Base-by-base conservation (phyloP, 225 moss, liverwort and hornwort genomes). In the Rhytidiadelphus loreus region DNA sequence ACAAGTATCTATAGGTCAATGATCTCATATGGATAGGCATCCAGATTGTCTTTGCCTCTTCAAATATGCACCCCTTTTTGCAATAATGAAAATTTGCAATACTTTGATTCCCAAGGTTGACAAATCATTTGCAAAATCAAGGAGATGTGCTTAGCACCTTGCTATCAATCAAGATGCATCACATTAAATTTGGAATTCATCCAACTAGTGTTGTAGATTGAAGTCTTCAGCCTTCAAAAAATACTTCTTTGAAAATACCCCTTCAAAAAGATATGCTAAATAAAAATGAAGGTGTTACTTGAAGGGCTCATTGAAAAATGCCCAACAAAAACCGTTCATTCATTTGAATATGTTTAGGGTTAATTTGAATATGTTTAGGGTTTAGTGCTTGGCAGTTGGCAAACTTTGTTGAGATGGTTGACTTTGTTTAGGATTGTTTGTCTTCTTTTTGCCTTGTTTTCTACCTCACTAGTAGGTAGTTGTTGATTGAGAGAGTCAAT, bases 301-400 rank as follows among this genome's bases (percentile, higher is more conserved):
- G 9, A 43, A 72, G 28, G 44, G 3, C 28, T 72, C 0, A 0
- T 44, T 10, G 44, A 72, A 72, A 44, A 43, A 26, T 43, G 9
- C 9, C 0, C 0, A 0, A 41, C 8, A 20, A 43, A 71, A 72
- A 44, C 0, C 16, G 1, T 44, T 72, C 10, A 16, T 44, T 44
- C 6, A 44, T 44, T 16, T 0, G 23, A n/a, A n/a, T n/a, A n/a
- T n/a, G n/a, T n/a, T n/a, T n/a, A n/a, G n/a, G n/a, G n/a, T 2
- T 39, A 28, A 72, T 44, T 72, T 28, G 26, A 72, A 16, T 44
- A 44, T 0, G 0, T 44, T 28, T 29, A 10, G 10, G 6, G 1
- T 71, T 71, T 26, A 71, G 16, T 9, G 16, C 0, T 71, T 71
- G 4, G 19, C 0, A 0, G 1, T 0, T 25, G 0, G 24, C 5